A percentile compares a stretch with the other conserved stretches of the same genome.
Evolutionary conservation across 805 yeast species (phyloP).

Genomic region (Lachancea thermotolerans): DNA sequence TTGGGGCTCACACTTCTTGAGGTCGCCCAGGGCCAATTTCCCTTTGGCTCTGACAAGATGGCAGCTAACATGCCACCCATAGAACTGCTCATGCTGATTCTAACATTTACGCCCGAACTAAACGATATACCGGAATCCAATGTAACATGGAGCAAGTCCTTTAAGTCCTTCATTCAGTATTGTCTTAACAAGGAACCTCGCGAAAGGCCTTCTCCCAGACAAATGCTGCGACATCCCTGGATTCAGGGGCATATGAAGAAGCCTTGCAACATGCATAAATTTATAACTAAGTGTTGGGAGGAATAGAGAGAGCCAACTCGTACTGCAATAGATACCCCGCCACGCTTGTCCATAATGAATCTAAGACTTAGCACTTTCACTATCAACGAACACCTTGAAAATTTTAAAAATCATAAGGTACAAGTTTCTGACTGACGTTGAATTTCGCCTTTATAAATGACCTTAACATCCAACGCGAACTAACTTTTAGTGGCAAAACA

Average conservation of each 20-base stretch:
- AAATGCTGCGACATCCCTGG: constrained; percentile 95
- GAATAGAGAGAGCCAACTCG: constrained; percentile 4
- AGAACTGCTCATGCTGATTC: constrained; percentile 73
- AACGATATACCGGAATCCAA: constrained; percentile 70
- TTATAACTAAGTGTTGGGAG: constrained; percentile 70
- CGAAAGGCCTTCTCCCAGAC: constrained; percentile 86
- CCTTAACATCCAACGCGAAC: neutral
- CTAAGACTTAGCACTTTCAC: neutral
- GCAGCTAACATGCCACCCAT: constrained; percentile 65
- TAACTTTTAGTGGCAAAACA: too few species aligned
- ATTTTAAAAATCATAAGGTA: neutral
- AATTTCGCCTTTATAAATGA: neutral
- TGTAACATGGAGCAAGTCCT: constrained; percentile 74
- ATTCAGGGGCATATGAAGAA: constrained; percentile 65
- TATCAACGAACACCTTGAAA: neutral
- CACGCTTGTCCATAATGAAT: too few species aligned
- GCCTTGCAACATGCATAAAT: constrained; percentile 77
- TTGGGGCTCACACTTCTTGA: constrained; percentile 86
- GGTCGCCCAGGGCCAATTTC: constrained; percentile 89
- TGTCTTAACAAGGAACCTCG: constrained; percentile 75
- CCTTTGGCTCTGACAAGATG: constrained; percentile 47
- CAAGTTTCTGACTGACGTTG: too few species aligned
- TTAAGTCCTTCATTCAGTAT: constrained; percentile 73
- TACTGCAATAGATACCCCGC: too few species aligned
- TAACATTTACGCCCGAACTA: constrained; percentile 75